Base-by-base conservation (phyloP, 768 basidiomycete genomes). In the Termitomyces sp. region DNA sequence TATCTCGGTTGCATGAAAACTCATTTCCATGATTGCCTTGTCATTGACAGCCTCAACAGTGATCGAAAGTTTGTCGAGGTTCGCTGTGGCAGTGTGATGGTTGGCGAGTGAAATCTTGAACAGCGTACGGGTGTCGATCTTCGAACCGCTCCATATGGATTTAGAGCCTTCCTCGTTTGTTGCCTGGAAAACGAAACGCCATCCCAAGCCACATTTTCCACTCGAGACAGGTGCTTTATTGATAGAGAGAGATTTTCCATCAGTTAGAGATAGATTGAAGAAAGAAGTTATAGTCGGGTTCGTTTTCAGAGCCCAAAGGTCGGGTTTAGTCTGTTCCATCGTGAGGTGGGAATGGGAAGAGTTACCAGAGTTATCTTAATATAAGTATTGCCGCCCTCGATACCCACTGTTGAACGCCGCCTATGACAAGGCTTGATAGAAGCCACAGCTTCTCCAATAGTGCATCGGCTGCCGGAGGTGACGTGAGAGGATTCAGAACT, bases 181-280 rank as follows among this genome's bases (percentile, higher is more conserved):
- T 0, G 53, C 52, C 4, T 47, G 27, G 18, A 52, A 27, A 16
- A 43, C 12, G 7, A 51, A 60, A 12, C 25, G 29, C 56, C 59
- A 60, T 6, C 59, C 59, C 6, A 57, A 41, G 33, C 59, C 59
- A 41, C 56, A 54, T 16, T 22, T 52, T 6, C 31, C 50, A 5
- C 56, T 49, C 15, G 44, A 38, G 44, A 55, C 13, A 6, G 33
- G 49, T 12, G 31, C 38, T 41, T 44, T 15, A 20, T 20, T 39
- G 11, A 52, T 10, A 10, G 7, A 9, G 5, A 18, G 15, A 15
- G 45, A 54, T 38, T 57, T 45, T 2, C 56, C 60, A 25, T 55
- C 44, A 0, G 13, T n/a, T 0, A 55, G 35, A 7, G 31, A 39
- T 7, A 57, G 22, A n/a, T 25, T 20, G 23, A 51, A 51, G 18